A percentile compares a stretch with the other conserved stretches of the same genome.
Conservation (phyloP, 2,329 filamentous ascomycete genomes). For the Sporothrix brunneoviolacea region DNA sequence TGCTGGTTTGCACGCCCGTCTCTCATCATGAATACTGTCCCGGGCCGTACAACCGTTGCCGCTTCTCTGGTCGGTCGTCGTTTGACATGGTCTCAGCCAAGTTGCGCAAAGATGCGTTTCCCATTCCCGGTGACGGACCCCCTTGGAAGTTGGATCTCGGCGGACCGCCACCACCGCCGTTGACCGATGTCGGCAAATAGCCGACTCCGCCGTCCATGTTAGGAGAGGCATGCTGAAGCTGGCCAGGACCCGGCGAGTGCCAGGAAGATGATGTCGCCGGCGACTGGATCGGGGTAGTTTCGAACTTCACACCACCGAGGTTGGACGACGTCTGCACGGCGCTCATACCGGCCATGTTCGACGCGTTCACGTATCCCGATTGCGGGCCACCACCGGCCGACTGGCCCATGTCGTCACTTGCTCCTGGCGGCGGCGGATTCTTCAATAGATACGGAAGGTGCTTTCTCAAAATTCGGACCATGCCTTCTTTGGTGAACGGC, state of each 20-base stretch:
- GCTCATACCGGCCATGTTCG: conserved; percentile 18
- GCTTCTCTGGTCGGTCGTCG: conserved; percentile 44
- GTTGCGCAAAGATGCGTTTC: conserved; percentile 26
- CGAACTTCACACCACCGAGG: conserved; percentile 40
- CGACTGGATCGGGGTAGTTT: conserved; percentile 50
- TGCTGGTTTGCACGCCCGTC: too few relatives aligned
- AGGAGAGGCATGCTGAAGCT: conserved; percentile 45
- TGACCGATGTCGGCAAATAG: conserved; percentile 38
- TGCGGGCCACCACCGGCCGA: conserved; percentile 10
- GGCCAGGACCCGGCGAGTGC: conserved; percentile 41
- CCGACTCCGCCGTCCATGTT: conserved; percentile 38
- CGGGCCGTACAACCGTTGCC: conserved; percentile 43
- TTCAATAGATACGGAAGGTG: conserved; percentile 81
- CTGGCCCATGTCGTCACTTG: conserved; percentile 31
- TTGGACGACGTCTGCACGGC: conserved; percentile 13
- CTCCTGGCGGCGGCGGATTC: conserved; percentile 37
- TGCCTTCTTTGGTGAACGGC: conserved; percentile 85
- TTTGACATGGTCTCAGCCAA: conserved; percentile 27
- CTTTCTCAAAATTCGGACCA: conserved; percentile 79
- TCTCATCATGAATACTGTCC: conserved; percentile 15
- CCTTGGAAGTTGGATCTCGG: conserved; percentile 1
- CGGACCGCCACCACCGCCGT: conserved; percentile 21
- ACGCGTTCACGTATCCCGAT: conserved; percentile 18
- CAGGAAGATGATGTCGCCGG: conserved; percentile 41
- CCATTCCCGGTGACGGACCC: conserved; percentile 23